Evolutionary conservation across 306 rosid genomes (phyloP).

Genomic region (Hippophae gyantsensis): DNA sequence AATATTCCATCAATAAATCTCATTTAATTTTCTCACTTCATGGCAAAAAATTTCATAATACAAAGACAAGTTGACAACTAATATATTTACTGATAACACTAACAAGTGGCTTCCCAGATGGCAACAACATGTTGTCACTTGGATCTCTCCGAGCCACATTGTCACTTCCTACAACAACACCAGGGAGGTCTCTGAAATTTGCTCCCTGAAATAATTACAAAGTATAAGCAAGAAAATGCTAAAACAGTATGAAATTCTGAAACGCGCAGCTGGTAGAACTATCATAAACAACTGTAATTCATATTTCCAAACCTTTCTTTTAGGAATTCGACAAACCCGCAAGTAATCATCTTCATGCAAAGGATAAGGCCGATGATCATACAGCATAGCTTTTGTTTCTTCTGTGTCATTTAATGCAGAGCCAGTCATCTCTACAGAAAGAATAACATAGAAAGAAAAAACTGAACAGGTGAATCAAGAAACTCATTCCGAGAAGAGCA

Average conservation of each 20-base stretch:
- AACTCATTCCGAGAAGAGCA: background rate
- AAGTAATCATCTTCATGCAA: conserved; percentile 55
- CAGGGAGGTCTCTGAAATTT: conserved; percentile 88
- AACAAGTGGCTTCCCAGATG: conserved; percentile 85
- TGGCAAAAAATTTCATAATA: too few species aligned
- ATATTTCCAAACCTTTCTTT: conserved; percentile 53
- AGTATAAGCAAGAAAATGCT: conserved; percentile 15
- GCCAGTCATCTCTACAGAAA: conserved; percentile 64
- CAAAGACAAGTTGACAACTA: too few species aligned
- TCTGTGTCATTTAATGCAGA: conserved; percentile 19
- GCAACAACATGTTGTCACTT: conserved; percentile 26
- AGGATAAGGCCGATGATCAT: conserved; percentile 55
- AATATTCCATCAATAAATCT: too few species aligned
- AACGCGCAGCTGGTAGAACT: background rate
- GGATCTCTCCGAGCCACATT: conserved; percentile 71
- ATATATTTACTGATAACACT: conserved; percentile 15
- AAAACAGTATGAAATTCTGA: conserved; percentile 13
- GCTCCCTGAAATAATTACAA: conserved; percentile 53
- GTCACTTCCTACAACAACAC: conserved; percentile 69
- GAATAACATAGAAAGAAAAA: conserved; percentile 3
- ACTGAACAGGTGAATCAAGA: conserved; percentile 2
- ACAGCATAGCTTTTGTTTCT: conserved; percentile 25
- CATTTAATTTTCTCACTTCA: too few species aligned
- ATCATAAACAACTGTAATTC: conserved; percentile 22
- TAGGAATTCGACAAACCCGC: conserved; percentile 86